Conservation (phyloP, 768 basidiomycete species). For the Coprinellus micaceus region DNA sequence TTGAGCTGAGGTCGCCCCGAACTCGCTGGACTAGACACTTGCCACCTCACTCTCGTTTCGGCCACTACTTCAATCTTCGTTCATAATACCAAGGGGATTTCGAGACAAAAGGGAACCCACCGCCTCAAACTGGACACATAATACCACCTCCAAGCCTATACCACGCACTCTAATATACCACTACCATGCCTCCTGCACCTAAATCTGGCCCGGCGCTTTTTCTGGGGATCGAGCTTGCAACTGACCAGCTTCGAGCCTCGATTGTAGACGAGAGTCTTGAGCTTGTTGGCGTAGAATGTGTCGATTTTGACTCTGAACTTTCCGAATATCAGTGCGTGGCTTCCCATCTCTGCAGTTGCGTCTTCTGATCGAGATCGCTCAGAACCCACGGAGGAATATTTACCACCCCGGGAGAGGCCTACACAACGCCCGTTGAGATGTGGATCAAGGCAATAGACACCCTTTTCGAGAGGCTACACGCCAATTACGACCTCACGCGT, state of each 20-base stretch:
- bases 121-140: constrained; percentile 14
- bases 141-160: constrained; percentile 28
- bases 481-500: constrained; percentile 64
- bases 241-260: constrained; percentile 79
- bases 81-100: constrained; percentile 2
- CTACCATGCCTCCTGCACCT: constrained; percentile 37
- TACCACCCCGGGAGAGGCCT: constrained; percentile 81
- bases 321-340: constrained; percentile 76
- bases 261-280: constrained; percentile 82
- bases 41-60: constrained; percentile 27
- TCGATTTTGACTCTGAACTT: constrained; percentile 80
- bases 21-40: constrained; percentile 6
- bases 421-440: constrained; percentile 87
- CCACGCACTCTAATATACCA: constrained; percentile 28
- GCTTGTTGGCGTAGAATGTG: constrained; percentile 74
- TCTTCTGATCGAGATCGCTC: constrained; percentile 13
- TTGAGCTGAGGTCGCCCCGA: background rate
- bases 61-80: constrained; percentile 1
- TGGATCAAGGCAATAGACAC: constrained; percentile 87
- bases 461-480: constrained; percentile 69
- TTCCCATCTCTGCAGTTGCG: constrained; percentile 11
- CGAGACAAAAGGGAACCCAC: background rate
- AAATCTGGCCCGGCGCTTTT: constrained; percentile 56
- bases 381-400: constrained; percentile 87
- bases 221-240: constrained; percentile 81